A percentile compares a stretch with the other conserved stretches of the same genome.
phyloP scores from a whole-genome alignment of 1,284 basidiomycete genomes.

The Cryptococcus wingfieldii region DNA sequence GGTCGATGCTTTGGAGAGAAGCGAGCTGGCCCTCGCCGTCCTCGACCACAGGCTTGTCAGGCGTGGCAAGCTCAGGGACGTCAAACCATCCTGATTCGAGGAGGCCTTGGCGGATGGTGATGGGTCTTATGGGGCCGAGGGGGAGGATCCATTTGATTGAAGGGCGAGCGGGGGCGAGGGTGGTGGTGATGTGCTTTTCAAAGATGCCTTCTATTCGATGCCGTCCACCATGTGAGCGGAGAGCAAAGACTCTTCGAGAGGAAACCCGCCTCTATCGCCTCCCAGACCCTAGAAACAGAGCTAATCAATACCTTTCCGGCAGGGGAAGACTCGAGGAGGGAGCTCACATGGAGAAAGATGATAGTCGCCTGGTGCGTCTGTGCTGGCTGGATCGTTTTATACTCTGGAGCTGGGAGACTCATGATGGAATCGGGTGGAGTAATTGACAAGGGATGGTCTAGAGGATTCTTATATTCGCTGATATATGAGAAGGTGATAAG shows the following conservation, averaged over 20 bases:
- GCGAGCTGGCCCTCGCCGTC: conserved; percentile 64
- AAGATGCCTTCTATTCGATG: conserved; percentile 70
- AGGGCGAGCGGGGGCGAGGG: conserved; percentile 56
- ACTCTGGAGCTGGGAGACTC: no score
- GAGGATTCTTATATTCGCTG: no score
- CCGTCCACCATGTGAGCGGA: neutral
- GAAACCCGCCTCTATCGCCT: conserved; percentile 37
- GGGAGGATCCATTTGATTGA: conserved; percentile 81
- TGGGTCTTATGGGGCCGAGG: conserved; percentile 59
- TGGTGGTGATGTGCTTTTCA: conserved; percentile 56
- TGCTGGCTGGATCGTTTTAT: no score
- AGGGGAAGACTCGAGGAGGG: neutral
- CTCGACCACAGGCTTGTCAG: conserved; percentile 60
- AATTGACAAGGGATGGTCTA: no score
- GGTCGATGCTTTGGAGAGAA: conserved; percentile 60
- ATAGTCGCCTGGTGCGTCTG: conserved; percentile 71
- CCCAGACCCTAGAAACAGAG: conserved; percentile 34
- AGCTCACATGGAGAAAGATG: conserved; percentile 77
- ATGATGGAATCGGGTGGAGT: no score
- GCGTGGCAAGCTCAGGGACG: conserved; percentile 61
- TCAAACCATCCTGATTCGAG: conserved; percentile 62
- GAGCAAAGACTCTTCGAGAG: neutral
- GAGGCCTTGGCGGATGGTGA: conserved; percentile 45
- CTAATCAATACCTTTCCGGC: neutral
- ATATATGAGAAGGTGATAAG: no score